A percentile compares a stretch with the other conserved stretches of the same genome.
Conservation (phyloP, 2,329 filamentous ascomycete species). For the Pseudocercospora pini-densiflorae region DNA sequence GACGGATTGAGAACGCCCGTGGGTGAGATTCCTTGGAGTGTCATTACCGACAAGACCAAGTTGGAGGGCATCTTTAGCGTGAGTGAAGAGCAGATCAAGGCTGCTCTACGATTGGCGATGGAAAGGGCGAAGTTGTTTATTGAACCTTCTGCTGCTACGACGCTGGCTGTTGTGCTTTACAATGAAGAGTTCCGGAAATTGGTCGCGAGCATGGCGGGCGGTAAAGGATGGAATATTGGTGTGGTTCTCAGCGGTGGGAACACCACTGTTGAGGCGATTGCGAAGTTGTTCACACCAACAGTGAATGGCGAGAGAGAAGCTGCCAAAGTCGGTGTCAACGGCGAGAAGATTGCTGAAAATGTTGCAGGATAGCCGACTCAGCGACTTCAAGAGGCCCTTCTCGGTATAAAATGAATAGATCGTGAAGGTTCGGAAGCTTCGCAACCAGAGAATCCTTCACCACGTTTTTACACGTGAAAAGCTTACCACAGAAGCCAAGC, state of each 20-base stretch:
- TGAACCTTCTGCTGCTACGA: slow-evolving; percentile 86
- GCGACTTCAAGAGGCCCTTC: no score
- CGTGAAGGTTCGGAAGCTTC: no score
- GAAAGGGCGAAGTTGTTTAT: slow-evolving; percentile 91
- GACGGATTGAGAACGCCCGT: slow-evolving; percentile 88
- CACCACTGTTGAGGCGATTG: slow-evolving; percentile 65
- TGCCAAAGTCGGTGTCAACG: slow-evolving; percentile 46
- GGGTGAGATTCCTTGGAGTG: slow-evolving; percentile 73
- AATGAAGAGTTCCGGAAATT: slow-evolving; percentile 79
- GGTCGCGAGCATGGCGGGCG: slow-evolving; percentile 72
- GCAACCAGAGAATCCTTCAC: no score
- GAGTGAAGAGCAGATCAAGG: slow-evolving; percentile 78
- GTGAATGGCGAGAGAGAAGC: slow-evolving; percentile 44
- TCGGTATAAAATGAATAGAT: no score
- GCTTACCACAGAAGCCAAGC: neutral
- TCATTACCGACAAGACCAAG: slow-evolving; percentile 74
- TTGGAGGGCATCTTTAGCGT: slow-evolving; percentile 75
- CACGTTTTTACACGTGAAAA: neutral
- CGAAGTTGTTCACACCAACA: slow-evolving; percentile 54
- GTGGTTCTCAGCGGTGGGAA: slow-evolving; percentile 68
- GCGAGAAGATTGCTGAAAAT: slow-evolving; percentile 51
- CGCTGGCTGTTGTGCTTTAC: slow-evolving; percentile 78
- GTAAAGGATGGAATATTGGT: slow-evolving; percentile 73
- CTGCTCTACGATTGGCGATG: slow-evolving; percentile 75
- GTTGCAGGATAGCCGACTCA: slow-evolving; percentile 39